phyloP scores from a whole-genome alignment of 169 alveolate genomes.

The Eimeria zaria region DNA sequence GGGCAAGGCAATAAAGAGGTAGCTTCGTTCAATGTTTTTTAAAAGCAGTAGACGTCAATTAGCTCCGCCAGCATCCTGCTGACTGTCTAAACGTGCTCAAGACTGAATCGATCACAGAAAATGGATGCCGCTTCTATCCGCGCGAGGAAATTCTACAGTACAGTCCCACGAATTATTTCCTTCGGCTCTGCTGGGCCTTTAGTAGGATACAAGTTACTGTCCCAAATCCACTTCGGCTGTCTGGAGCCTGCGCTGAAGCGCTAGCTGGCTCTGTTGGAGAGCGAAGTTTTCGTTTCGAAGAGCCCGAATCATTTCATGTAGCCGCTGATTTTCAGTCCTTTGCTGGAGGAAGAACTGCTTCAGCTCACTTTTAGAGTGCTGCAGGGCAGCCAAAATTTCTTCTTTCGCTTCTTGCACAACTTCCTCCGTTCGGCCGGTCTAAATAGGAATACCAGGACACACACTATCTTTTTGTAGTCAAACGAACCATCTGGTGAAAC shows the following conservation, averaged over 20 bases:
- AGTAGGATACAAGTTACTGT: constrained; percentile 21
- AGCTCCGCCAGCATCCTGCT: background rate
- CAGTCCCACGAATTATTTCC: background rate
- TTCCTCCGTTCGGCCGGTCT: constrained; percentile 71
- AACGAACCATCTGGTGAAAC: background rate
- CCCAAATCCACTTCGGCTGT: constrained; percentile 84
- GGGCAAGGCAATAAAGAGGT: background rate
- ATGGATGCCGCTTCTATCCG: background rate
- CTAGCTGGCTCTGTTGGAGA: constrained; percentile 82
- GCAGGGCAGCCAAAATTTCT: constrained; percentile 76
- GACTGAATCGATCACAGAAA: background rate
- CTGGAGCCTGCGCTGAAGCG: constrained; percentile 83
- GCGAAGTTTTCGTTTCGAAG: constrained; percentile 83
- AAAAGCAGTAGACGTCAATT: background rate
- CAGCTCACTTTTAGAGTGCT: constrained; percentile 75
- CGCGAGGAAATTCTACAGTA: too few species aligned
- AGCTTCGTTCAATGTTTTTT: background rate
- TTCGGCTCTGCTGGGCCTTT: background rate
- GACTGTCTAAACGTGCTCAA: background rate
- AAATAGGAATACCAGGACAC: background rate
- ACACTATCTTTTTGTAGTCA: background rate
- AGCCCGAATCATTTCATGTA: constrained; percentile 81
- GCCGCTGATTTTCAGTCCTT: constrained; percentile 80
- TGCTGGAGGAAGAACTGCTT: constrained; percentile 83
- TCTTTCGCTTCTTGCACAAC: constrained; percentile 79